Base-by-base conservation (phyloP, 2,329 filamentous ascomycete genomes). In the Penicillium nordicum region DNA sequence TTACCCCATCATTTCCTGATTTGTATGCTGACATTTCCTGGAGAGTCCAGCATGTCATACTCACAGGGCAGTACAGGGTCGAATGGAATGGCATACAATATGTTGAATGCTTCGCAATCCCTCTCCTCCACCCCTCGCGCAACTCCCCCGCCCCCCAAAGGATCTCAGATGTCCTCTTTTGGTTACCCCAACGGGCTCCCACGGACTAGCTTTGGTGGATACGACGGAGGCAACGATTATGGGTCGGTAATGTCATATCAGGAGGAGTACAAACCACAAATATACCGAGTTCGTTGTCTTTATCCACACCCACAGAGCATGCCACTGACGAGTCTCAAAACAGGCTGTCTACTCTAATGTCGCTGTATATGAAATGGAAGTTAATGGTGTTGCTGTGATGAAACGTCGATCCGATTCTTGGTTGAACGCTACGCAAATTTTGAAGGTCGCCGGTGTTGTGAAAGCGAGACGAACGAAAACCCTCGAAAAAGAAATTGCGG, bases 381-480 rank as follows among this genome's bases (percentile, higher is more conserved):
- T 97, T 59, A 95, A 96, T 72, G 85, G 85, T 44, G 82, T 99
- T 63, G 91, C 92, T 25, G 92, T 97, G 49, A 99, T 99, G 94
- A 90, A 94, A 72, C 88, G 94, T 57, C 88, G 94, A 62, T 88
- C 89, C 64, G 94, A 99, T 74, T 93, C 91, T 63, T 97, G 93
- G 90, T 82, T 99, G 63, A 99, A 99, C 77, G 94, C 94, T 50
- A 99, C 94, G 0, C 94, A 99, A 74, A 97, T 99, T 63, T 84
- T 99, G 63, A 99, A 99, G 72, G 92, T 97, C 36, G 94, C 94
- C 36, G 92, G 92, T 49, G 92, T 99, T 58, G 93, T 97, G 71
- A 99, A 99, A 78, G 94, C 93, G 58, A 95, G 96, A 77, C 88
- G 94, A 65, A 97, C 94, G 57, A 97, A 97, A 75, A 95, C 97